These are phyloP conservation scores for Pistacia integerrima DNA, from an alignment of 345 rosid genomes.

Conservation along the genomic window DNA sequence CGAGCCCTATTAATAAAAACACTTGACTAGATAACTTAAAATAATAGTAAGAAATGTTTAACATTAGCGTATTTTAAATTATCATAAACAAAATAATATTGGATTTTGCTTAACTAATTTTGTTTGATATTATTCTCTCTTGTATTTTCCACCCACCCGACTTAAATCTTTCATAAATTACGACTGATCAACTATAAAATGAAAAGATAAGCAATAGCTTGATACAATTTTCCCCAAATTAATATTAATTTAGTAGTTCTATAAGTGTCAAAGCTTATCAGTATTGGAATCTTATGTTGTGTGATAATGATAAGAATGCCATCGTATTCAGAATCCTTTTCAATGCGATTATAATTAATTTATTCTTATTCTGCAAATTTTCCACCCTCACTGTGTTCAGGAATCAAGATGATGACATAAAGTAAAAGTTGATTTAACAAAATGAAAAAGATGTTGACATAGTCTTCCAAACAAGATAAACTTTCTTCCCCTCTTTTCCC, in stretches of 20 bases:
- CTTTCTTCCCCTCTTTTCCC: neutral
- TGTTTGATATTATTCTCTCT: too few species aligned
- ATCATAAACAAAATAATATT: too few species aligned
- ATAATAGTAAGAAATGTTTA: too few species aligned
- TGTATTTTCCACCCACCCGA: too few species aligned
- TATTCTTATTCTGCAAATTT: neutral
- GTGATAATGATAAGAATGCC: slow-evolving; percentile 5
- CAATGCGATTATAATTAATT: neutral
- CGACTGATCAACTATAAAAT: too few species aligned
- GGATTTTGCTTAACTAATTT: too few species aligned
- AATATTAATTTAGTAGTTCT: neutral
- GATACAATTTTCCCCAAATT: neutral
- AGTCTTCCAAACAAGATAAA: neutral
- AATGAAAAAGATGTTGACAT: neutral
- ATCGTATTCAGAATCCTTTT: slow-evolving; percentile 11
- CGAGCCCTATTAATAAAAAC: too few species aligned
- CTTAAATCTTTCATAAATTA: too few species aligned
- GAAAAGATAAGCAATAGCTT: neutral
- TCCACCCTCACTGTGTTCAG: neutral
- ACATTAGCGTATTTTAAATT: too few species aligned
- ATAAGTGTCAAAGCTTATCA: slow-evolving; percentile 15
- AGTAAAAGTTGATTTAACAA: neutral
- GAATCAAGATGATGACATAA: neutral
- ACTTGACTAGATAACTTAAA: too few species aligned
- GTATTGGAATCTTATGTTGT: neutral